Evolutionary conservation across 306 rosid species (phyloP).

Genomic region (Urtica urens): DNA sequence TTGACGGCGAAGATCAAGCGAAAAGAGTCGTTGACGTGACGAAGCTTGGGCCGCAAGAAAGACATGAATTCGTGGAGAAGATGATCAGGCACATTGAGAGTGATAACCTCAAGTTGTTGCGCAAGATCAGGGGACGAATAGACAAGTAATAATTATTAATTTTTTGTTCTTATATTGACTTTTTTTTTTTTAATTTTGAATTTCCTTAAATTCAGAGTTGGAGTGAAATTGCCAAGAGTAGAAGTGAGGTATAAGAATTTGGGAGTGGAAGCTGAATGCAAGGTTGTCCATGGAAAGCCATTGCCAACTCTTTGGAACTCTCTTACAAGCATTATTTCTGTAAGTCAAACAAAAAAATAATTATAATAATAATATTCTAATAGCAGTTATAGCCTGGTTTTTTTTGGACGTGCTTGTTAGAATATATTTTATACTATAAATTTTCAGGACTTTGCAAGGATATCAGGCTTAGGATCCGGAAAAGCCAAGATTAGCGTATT

Average conservation of each 20-base stretch:
- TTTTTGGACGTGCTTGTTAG: too few species aligned
- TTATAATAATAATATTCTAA: not conserved
- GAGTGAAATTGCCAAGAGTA: constrained; percentile 44
- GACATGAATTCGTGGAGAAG: constrained; percentile 43
- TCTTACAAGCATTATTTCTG: constrained; percentile 29
- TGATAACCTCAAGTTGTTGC: constrained; percentile 54
- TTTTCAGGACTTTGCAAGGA: constrained; percentile 11
- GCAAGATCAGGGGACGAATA: constrained; percentile 42
- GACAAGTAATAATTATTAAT: constrained; percentile 28
- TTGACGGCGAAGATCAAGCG: constrained; percentile 21
- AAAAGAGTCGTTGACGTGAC: constrained; percentile 51
- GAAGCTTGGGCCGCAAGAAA: constrained; percentile 46
- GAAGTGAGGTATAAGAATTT: constrained; percentile 57
- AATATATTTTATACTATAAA: not conserved
- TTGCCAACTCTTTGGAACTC: constrained; percentile 67
- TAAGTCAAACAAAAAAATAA: too few species aligned
- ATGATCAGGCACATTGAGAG: constrained; percentile 49
- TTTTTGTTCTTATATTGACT: not conserved
- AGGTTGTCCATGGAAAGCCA: constrained; percentile 57
- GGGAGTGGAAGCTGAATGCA: constrained; percentile 45
- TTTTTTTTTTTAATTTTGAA: not conserved
- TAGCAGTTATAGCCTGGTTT: not conserved
- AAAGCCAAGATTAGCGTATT: constrained; percentile 29
- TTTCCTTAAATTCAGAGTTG: constrained; percentile 26
- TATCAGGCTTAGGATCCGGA: constrained; percentile 11